Evolutionary conservation across 2,329 filamentous ascomycete genomes (phyloP).

Genomic region (Colletotrichum incanum): DNA sequence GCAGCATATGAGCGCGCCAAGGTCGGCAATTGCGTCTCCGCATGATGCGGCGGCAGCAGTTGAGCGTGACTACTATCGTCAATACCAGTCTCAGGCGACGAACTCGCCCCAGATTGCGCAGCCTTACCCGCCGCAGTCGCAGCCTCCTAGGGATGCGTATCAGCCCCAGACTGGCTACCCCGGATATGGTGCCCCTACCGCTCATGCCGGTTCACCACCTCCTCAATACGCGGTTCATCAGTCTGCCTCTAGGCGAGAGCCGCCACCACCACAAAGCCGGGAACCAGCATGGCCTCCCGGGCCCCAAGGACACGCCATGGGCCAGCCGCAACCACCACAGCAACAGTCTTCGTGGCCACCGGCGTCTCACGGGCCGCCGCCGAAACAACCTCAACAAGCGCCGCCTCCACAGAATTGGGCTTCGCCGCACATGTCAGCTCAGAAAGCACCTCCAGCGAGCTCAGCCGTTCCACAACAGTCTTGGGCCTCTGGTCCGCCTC

Average conservation of each 20-base stretch:
- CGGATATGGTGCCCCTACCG: constrained; percentile 57
- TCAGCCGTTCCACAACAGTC: constrained; percentile 53
- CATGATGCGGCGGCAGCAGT: constrained; percentile 56
- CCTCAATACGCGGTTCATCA: constrained; percentile 69
- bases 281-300: constrained; percentile 55
- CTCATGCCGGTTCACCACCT: constrained; percentile 65
- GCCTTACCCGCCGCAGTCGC: constrained; percentile 61
- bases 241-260: constrained; percentile 61
- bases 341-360: constrained; percentile 54
- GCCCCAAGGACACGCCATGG: constrained; percentile 46
- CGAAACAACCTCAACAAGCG: constrained; percentile 48
- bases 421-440: constrained; percentile 55
- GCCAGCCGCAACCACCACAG: constrained; percentile 48
- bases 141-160: constrained; percentile 58
- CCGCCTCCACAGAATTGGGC: constrained; percentile 53
- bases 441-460: constrained; percentile 54
- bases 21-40: constrained; percentile 59
- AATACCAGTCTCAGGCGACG: constrained; percentile 55
- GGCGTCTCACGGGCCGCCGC: constrained; percentile 51
- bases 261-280: constrained; percentile 52
- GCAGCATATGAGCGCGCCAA: constrained; percentile 62
- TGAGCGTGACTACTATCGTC: constrained; percentile 67
- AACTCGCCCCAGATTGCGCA: constrained; percentile 64
- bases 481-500: constrained; percentile 48
- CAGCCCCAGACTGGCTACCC: constrained; percentile 61